Percentiles rank a stretch among this genome's conserved stretches.
Conservation (phyloP, 2,329 filamentous ascomycete species). For the Lachnellula hyalina region DNA sequence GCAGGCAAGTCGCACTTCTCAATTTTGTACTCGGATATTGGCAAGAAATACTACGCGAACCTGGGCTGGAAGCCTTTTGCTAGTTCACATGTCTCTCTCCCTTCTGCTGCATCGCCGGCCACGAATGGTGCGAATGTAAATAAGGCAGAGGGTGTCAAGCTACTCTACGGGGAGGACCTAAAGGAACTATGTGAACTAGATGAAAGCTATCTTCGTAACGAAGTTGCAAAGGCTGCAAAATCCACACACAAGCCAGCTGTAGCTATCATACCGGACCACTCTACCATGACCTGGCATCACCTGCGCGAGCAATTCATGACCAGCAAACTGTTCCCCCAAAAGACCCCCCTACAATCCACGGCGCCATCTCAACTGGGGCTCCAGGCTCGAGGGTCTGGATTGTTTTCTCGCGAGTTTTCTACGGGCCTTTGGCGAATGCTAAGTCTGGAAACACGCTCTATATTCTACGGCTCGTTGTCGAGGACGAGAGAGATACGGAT, state of each 20-base stretch:
- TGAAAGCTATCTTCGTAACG: slow-evolving; percentile 53
- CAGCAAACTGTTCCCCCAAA: slow-evolving; percentile 50
- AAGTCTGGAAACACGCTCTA: slow-evolving; percentile 60
- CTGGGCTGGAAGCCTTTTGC: slow-evolving; percentile 71
- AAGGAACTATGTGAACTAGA: slow-evolving; percentile 57
- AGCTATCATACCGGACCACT: slow-evolving; percentile 62
- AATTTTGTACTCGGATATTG: slow-evolving; percentile 81
- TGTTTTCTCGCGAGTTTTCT: slow-evolving; percentile 65
- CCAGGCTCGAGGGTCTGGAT: slow-evolving; percentile 62
- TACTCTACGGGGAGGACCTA: slow-evolving; percentile 53
- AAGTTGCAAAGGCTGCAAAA: slow-evolving; percentile 36
- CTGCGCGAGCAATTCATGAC: slow-evolving; percentile 76
- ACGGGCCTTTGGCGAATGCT: slow-evolving; percentile 41
- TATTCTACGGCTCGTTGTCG: slow-evolving; percentile 63
- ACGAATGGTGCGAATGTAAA: slow-evolving; percentile 22
- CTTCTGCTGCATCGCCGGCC: slow-evolving; percentile 31
- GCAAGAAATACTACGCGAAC: slow-evolving; percentile 72
- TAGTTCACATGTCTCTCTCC: slow-evolving; percentile 66
- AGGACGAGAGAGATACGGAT: slow-evolving; percentile 41
- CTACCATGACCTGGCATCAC: slow-evolving; percentile 71
- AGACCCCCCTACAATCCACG: slow-evolving; percentile 55
- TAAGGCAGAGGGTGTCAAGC: slow-evolving; percentile 6
- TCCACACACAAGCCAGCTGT: slow-evolving; percentile 39
- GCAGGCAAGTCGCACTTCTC: slow-evolving; percentile 55
- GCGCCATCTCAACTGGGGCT: slow-evolving; percentile 56